A percentile compares a stretch with the other conserved stretches of the same genome.
Conservation (phyloP, 768 basidiomycete genomes). For the Botryobasidium botryosum region DNA sequence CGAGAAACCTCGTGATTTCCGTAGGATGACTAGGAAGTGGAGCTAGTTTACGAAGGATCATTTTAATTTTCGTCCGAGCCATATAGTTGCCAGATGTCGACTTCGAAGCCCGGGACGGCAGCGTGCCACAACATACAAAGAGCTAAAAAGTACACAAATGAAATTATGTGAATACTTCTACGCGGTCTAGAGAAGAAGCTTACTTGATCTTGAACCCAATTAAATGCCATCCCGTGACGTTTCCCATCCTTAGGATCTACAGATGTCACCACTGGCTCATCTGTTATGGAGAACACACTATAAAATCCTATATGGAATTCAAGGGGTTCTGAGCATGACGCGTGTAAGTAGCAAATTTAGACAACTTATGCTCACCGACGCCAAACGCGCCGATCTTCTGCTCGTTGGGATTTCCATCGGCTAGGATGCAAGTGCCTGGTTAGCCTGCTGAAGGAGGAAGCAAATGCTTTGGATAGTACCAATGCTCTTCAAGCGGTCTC, state of each 20-base stretch:
- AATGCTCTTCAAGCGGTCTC: conserved; percentile 80
- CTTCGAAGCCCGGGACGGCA: conserved; percentile 16
- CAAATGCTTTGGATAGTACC: conserved; percentile 32
- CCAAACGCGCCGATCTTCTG: conserved; percentile 89
- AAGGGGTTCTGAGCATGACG: no score
- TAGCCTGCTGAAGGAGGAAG: conserved; percentile 1
- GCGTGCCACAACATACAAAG: conserved; percentile 60
- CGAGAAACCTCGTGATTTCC: conserved; percentile 77
- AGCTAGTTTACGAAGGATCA: conserved; percentile 65
- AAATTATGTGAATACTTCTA: no score
- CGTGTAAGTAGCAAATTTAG: background rate
- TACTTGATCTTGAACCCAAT: conserved; percentile 83
- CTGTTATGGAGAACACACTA: conserved; percentile 17
- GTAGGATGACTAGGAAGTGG: conserved; percentile 63
- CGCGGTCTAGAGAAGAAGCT: background rate
- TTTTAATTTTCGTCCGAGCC: conserved; percentile 69
- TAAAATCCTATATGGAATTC: conserved; percentile 19
- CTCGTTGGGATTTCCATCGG: conserved; percentile 87
- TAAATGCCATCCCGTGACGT: conserved; percentile 94
- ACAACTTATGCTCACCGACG: conserved; percentile 13
- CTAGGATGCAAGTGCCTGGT: conserved; percentile 22
- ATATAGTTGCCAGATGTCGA: conserved; percentile 10
- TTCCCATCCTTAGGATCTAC: no score
- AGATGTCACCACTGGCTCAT: conserved; percentile 26
- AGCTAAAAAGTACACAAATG: conserved; percentile 30